Conservation (phyloP, 805 yeast genomes). For the Yarrowia sp. region DNA sequence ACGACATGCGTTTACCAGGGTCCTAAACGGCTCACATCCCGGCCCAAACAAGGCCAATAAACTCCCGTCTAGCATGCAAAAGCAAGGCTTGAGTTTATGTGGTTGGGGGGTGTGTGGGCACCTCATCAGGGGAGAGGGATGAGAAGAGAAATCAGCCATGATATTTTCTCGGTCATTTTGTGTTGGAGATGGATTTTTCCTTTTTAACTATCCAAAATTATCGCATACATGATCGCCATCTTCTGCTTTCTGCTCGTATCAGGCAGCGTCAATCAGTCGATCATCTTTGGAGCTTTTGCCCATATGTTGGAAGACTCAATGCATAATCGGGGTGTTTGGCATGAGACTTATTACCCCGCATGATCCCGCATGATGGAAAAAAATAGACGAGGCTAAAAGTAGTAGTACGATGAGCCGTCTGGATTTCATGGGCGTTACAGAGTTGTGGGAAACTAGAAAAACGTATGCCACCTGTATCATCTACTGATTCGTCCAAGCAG, state of each 20-base stretch:
- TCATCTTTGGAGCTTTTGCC: not conserved
- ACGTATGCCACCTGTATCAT: no score
- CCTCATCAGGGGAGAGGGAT: not conserved
- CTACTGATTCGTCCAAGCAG: no score
- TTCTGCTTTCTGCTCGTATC: not conserved
- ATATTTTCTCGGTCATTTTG: no score
- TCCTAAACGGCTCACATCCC: not conserved
- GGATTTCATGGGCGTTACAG: not conserved
- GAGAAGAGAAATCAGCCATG: no score
- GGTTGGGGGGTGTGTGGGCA: not conserved
- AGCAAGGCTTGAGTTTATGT: not conserved
- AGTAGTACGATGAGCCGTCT: not conserved
- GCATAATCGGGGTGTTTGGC: not conserved
- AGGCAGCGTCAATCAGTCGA: not conserved
- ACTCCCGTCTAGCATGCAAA: not conserved
- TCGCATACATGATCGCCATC: no score
- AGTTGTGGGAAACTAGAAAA: no score
- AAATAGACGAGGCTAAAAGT: not conserved
- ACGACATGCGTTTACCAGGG: constrained; percentile 1
- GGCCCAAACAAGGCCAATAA: not conserved
- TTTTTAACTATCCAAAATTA: no score
- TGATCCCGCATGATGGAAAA: not conserved
- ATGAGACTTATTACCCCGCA: not conserved
- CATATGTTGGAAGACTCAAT: not conserved
- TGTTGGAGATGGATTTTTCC: no score